Evolutionary conservation across 176 grass and related monocot species (phyloP), one percentile per base, ranked within the genome.

Genomic region (Rhynchospora breviuscula): DNA sequence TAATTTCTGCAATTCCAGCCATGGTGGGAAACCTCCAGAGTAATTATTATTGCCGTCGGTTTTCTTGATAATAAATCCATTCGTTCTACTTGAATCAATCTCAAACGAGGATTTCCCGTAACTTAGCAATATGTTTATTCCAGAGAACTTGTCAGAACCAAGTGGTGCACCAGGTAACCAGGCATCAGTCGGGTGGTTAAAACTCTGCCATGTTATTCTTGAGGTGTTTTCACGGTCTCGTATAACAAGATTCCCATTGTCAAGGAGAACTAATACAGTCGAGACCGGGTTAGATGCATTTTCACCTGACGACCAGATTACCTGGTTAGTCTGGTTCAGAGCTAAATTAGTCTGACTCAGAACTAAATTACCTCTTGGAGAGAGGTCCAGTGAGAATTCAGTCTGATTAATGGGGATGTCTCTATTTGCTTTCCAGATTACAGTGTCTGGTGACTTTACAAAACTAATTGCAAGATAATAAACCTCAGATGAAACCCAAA

Each of bases 211-310:
- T 12, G 43, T 17, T 17, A 81, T 64, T 63, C 61, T 51, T 51
- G 64, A 71, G 17, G 67, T 29, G 67, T 83, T 79, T 26, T 21
- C 13, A 0, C 3, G 10, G n/a, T 81, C 83, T 69, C 62, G 61
- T 73, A 89, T 45, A 22, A 89, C 84, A 60, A 89, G 85, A 79
- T 89, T 89, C 29, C 84, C 88, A 59, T 8, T 83, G 31, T 89
- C 79, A 46, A 61, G 84, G 6, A 83, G 49, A 60, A 79, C 48
- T 19, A 85, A 79, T 23, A 78, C 79, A 7, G 60, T 19, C 11
- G 82, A 78, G 8, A 5, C 15, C 10, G 22, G 49, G 13, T 13
- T 17, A 3, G 13, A 14, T 77, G 11, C 47, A 2, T 2, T 25
- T 52, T 84, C 70, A n/a, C 22, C 15, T 2, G 80, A 82, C 54